Conservation (phyloP, 192 early-diverging fungal genomes). For the Backusella luteola region DNA sequence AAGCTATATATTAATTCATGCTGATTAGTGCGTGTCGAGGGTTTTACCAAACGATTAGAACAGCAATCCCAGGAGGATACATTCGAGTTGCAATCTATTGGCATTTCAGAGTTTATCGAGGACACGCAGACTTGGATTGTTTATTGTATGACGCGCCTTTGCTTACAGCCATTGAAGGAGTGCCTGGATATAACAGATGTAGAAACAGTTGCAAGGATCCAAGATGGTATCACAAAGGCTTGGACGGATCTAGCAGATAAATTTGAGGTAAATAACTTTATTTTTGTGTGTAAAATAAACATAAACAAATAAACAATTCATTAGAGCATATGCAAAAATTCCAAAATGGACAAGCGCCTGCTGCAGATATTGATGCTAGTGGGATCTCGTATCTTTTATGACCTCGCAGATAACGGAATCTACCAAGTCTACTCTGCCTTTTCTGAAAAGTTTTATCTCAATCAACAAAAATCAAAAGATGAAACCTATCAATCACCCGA, state of each 20-base stretch:
- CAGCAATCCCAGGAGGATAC: background rate
- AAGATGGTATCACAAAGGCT: conserved; percentile 32
- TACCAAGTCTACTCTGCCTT: conserved; percentile 1
- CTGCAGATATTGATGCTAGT: conserved; percentile 24
- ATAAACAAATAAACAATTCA: background rate
- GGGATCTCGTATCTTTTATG: conserved; percentile 34
- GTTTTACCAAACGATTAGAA: background rate
- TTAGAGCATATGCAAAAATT: conserved; percentile 5
- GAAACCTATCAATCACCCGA: background rate
- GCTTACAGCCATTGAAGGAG: conserved; percentile 39
- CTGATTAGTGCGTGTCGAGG: background rate
- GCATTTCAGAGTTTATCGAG: conserved; percentile 1
- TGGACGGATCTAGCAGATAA: conserved; percentile 40
- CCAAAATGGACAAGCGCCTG: background rate
- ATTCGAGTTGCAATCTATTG: background rate
- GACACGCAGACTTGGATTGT: conserved; percentile 3
- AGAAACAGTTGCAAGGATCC: conserved; percentile 34
- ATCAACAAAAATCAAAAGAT: background rate
- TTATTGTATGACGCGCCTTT: conserved; percentile 14
- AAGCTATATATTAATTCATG: background rate
- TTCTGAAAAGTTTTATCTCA: background rate
- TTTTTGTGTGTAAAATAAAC: background rate
- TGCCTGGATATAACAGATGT: conserved; percentile 40
- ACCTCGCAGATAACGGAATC: conserved; percentile 36
- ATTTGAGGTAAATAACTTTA: conserved; percentile 23